Conservation (phyloP, 208 protist species). For the Trypanosoma cruzi region DNA sequence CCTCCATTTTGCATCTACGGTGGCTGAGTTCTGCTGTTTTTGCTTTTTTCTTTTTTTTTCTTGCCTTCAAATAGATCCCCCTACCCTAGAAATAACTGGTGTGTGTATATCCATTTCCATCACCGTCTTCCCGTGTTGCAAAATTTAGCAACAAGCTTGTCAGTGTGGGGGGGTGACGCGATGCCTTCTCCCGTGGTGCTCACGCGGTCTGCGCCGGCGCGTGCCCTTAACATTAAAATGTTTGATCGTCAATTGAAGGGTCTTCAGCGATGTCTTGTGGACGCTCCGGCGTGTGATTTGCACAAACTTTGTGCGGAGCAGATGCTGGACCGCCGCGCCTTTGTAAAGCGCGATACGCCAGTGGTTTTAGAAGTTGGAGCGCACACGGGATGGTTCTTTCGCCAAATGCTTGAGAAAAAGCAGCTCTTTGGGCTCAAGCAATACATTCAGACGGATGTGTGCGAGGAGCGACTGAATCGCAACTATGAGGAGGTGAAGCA, state of each 20-base stretch:
- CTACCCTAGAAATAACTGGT: neutral
- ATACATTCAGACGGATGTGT: slow-evolving; percentile 93
- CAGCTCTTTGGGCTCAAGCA: slow-evolving; percentile 84
- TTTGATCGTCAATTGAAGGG: slow-evolving; percentile 85
- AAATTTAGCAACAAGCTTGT: neutral
- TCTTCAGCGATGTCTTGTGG: slow-evolving; percentile 72
- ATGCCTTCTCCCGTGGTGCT: slow-evolving; percentile 81
- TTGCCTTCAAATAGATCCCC: neutral
- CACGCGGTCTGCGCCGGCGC: slow-evolving; percentile 64
- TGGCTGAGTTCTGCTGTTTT: neutral
- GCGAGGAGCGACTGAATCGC: slow-evolving; percentile 76
- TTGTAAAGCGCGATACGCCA: slow-evolving; percentile 85
- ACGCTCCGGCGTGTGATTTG: slow-evolving; percentile 69
- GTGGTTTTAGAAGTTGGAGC: slow-evolving; percentile 85
- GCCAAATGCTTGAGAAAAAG: slow-evolving; percentile 87
- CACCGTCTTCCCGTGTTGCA: neutral
- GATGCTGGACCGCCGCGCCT: slow-evolving; percentile 82
- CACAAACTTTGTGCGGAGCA: slow-evolving; percentile 83
- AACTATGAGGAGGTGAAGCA: slow-evolving; percentile 89
- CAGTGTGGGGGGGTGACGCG: neutral
- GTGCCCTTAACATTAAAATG: slow-evolving; percentile 64
- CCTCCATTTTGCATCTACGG: neutral
- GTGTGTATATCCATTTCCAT: neutral
- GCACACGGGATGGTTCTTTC: slow-evolving; percentile 87
- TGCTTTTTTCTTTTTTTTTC: slow-evolving; percentile 5